phyloP scores from a whole-genome alignment of 2,329 filamentous ascomycete genomes.

The Conoideocrella luteorostrata region DNA sequence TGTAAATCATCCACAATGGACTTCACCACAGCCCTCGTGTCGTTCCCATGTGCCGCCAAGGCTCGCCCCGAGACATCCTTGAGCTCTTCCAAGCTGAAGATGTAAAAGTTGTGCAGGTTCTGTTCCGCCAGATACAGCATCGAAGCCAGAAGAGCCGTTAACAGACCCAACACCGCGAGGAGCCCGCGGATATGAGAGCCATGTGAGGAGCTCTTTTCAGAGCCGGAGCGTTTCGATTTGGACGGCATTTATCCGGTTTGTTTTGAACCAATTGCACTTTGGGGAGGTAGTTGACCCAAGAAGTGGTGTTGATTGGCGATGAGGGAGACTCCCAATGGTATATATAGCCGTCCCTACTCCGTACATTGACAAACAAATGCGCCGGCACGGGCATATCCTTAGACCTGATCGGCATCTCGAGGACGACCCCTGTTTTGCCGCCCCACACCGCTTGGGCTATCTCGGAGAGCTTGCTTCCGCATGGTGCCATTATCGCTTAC shows the following conservation, averaged over 20 bases:
- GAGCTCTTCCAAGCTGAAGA: conserved; percentile 64
- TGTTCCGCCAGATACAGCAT: conserved; percentile 51
- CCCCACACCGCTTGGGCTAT: too few species aligned
- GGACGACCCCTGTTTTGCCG: too few species aligned
- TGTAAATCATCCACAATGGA: conserved; percentile 65
- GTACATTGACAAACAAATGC: too few species aligned
- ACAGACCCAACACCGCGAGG: conserved; percentile 44
- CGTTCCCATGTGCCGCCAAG: conserved; percentile 64
- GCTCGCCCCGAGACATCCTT: conserved; percentile 61
- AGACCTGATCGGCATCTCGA: too few species aligned
- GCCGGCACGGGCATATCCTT: too few species aligned
- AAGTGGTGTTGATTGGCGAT: too few species aligned
- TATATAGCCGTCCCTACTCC: too few species aligned
- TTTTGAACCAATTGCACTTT: not conserved
- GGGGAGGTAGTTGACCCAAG: too few species aligned
- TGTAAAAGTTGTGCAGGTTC: conserved; percentile 61
- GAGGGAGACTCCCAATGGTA: too few species aligned
- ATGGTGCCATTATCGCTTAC: too few species aligned
- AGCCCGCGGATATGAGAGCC: conserved; percentile 23
- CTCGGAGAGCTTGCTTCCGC: too few species aligned
- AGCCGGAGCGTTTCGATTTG: conserved; percentile 11
- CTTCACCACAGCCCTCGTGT: conserved; percentile 62
- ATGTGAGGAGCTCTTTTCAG: conserved; percentile 7
- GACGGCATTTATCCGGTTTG: too few species aligned
- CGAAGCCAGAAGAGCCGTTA: conserved; percentile 48